Evolutionary conservation across 2,329 filamentous ascomycete species (phyloP).

Genomic region (Colletotrichum paranaense): DNA sequence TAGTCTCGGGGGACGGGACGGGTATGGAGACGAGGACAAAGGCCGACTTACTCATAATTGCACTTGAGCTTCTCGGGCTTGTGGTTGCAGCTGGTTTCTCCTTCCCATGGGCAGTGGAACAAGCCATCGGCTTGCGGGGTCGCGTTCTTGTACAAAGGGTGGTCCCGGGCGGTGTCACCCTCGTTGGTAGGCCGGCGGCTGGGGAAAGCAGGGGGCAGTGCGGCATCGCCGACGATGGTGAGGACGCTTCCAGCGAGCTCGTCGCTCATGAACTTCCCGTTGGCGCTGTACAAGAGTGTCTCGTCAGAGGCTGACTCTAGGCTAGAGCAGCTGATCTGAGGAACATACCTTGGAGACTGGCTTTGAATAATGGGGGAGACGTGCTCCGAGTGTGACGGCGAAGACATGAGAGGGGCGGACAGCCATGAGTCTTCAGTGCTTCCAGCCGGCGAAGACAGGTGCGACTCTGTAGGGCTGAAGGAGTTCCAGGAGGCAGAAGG

Average conservation of each 20-base stretch:
- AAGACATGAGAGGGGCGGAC: constrained; percentile 52
- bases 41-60: constrained; percentile 89
- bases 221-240: constrained; percentile 50
- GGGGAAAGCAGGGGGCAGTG: constrained; percentile 53
- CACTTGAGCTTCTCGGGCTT: constrained; percentile 97
- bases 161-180: constrained; percentile 70
- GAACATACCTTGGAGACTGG: constrained; percentile 66
- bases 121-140: constrained; percentile 77
- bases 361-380: constrained; percentile 62
- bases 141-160: constrained; percentile 78
- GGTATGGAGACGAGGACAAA: neutral
- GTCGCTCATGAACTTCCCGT: constrained; percentile 46
- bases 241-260: constrained; percentile 35
- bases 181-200: constrained; percentile 62
- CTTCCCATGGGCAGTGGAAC: constrained; percentile 93
- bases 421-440: constrained; percentile 35
- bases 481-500: constrained; percentile 60
- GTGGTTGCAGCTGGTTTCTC: constrained; percentile 80
- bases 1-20: constrained; percentile 35
- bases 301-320: constrained; percentile 44
- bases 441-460: constrained; percentile 31
- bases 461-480: constrained; percentile 38
- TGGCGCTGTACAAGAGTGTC: constrained; percentile 46
- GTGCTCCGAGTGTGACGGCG: constrained; percentile 57
- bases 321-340: constrained; percentile 35